Percentiles rank a stretch among this genome's conserved stretches.
Conservation (phyloP, 78 protist species). For the Dictyostelium intermedium region DNA sequence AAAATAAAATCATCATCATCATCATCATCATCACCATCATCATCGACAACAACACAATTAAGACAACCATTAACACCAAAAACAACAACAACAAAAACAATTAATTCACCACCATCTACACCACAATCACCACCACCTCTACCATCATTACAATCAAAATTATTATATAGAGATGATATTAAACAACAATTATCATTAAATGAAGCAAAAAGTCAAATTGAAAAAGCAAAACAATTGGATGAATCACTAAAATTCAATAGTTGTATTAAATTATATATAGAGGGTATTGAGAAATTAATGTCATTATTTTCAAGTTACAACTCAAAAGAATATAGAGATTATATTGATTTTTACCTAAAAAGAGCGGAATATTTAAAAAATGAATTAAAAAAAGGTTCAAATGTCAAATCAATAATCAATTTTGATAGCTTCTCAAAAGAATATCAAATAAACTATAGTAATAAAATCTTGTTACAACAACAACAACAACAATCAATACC, state of each 20-base stretch:
- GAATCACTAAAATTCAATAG: neutral
- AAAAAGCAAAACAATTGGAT: conserved; percentile 29
- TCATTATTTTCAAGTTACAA: neutral
- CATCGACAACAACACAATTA: neutral
- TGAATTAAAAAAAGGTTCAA: neutral
- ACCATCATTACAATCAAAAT: neutral
- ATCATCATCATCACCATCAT: neutral
- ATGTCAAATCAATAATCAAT: neutral
- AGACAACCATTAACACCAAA: neutral
- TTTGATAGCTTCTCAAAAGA: neutral
- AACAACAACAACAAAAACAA: neutral
- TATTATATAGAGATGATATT: neutral
- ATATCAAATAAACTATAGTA: neutral
- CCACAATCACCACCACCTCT: neutral
- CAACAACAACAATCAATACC: neutral
- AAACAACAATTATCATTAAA: neutral
- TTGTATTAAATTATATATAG: conserved; percentile 26
- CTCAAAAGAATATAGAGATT: conserved; percentile 31
- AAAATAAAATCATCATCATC: neutral
- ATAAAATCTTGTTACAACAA: neutral
- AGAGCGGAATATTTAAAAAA: conserved; percentile 57
- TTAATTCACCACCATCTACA: neutral
- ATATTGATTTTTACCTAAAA: conserved; percentile 21
- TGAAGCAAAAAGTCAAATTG: neutral
- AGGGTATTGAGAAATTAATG: conserved; percentile 58